Percentiles rank a stretch among this genome's conserved stretches.
These are phyloP conservation scores for Candida smagusa DNA, from an alignment of 1,139 yeast genomes.

Conservation along the genomic window DNA sequence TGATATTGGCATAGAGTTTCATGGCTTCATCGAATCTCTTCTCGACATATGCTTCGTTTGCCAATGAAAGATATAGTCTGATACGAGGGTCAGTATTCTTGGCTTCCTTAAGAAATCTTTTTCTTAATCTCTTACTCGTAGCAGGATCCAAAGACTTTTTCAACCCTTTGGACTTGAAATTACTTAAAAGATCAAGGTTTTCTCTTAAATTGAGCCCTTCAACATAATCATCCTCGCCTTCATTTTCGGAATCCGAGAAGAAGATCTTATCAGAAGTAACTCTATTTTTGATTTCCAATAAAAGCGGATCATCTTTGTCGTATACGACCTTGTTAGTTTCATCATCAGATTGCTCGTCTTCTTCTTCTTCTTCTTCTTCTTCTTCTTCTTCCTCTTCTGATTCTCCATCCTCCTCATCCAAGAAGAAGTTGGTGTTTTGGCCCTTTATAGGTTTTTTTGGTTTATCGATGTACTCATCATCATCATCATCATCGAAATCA, in stretches of 20 bases:
- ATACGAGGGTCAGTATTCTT: conserved; percentile 64
- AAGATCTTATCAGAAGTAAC: conserved; percentile 6
- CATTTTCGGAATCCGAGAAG: conserved; percentile 20
- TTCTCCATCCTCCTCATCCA: conserved; percentile 8
- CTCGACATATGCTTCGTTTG: conserved; percentile 75
- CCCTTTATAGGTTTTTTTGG: no score
- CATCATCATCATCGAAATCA: conserved; percentile 16
- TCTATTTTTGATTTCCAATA: no score
- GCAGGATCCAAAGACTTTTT: conserved; percentile 13
- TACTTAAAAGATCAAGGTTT: conserved; percentile 61
- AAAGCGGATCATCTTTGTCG: no score
- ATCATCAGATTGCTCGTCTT: conserved; percentile 11
- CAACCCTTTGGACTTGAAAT: conserved; percentile 47
- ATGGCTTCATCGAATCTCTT: conserved; percentile 67
- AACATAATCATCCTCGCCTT: conserved; percentile 35
- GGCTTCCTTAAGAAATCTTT: conserved; percentile 21
- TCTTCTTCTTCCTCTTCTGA: conserved; percentile 8
- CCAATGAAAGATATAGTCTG: conserved; percentile 59
- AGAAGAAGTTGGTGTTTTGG: neutral
- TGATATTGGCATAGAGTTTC: conserved; percentile 65
- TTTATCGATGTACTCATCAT: conserved; percentile 9
- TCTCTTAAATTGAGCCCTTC: conserved; percentile 53
- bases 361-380: conserved; percentile 3
- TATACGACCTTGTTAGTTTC: conserved; percentile 7
- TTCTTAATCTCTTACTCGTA: conserved; percentile 20